Evolutionary conservation across 371 early-diverging fungal genomes (phyloP).

Genomic region (Mucor plumbeus): DNA sequence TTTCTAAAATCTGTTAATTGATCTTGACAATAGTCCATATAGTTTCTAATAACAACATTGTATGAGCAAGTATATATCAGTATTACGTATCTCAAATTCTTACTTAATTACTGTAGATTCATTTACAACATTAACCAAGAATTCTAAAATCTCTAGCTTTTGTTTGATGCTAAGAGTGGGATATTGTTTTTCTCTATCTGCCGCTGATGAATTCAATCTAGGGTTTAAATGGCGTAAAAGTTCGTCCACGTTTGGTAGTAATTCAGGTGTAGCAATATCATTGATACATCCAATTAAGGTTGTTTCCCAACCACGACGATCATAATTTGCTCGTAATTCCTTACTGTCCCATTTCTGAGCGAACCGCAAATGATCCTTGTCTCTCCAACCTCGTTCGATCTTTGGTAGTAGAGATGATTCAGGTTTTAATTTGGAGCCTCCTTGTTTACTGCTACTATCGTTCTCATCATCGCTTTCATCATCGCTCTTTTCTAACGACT

Average conservation of each 20-base stretch:
- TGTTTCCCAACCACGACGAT: slow-evolving; percentile 53
- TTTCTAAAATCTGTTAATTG: slow-evolving; percentile 58
- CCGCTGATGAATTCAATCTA: slow-evolving; percentile 35
- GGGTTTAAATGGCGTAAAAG: slow-evolving; percentile 49
- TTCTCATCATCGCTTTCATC: slow-evolving; percentile 15
- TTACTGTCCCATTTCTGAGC: slow-evolving; percentile 48
- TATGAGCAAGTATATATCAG: not conserved
- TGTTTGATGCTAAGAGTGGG: slow-evolving; percentile 39
- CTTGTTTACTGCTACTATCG: not conserved
- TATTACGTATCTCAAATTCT: not conserved
- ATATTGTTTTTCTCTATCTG: slow-evolving; percentile 53
- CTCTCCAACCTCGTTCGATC: slow-evolving; percentile 46
- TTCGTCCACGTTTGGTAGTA: slow-evolving; percentile 44
- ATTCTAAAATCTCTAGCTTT: slow-evolving; percentile 47
- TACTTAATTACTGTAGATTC: slow-evolving; percentile 52
- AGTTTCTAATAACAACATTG: slow-evolving; percentile 40
- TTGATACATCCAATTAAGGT: slow-evolving; percentile 53
- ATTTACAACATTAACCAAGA: slow-evolving; percentile 49
- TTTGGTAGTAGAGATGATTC: slow-evolving; percentile 19
- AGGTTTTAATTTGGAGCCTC: slow-evolving; percentile 10
- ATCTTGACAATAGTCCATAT: slow-evolving; percentile 71
- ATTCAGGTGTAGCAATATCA: slow-evolving; percentile 50
- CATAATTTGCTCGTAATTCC: slow-evolving; percentile 36
- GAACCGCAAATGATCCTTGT: slow-evolving; percentile 39
- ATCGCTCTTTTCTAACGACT: slow-evolving; percentile 23